Percentiles rank a stretch among this genome's conserved stretches.
Evolutionary conservation across 2,329 filamentous ascomycete genomes (phyloP).

Genomic region (Paraphoma chrysanthemicola): DNA sequence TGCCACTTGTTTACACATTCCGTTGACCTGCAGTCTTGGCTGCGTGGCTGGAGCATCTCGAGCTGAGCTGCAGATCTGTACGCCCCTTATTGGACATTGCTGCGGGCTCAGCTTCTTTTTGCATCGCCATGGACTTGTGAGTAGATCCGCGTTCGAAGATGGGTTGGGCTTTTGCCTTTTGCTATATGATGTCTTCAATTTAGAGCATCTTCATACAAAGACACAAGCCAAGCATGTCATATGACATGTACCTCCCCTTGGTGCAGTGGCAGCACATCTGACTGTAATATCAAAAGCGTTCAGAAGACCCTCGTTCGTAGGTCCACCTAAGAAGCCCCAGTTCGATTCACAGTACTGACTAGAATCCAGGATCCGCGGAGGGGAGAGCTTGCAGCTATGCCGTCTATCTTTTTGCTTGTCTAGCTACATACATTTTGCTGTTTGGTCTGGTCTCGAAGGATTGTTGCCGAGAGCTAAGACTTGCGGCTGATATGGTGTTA

Average conservation of each 20-base stretch:
- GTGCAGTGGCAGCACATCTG: constrained; percentile 8
- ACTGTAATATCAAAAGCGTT: constrained; percentile 9
- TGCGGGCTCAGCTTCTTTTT: neutral
- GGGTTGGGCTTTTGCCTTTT: constrained; percentile 1
- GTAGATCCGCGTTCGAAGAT: neutral
- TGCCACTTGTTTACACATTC: no score
- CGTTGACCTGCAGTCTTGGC: no score
- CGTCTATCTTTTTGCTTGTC: constrained; percentile 3
- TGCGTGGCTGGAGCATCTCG: no score
- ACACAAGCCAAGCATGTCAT: constrained; percentile 2
- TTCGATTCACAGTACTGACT: neutral
- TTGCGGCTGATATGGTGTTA: neutral
- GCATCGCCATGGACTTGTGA: no score
- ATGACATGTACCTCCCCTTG: constrained; percentile 1
- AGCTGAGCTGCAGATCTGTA: no score
- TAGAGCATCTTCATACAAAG: neutral
- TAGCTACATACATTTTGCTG: no score
- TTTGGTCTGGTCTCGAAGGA: no score
- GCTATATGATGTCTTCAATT: neutral
- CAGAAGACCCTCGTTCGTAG: constrained; percentile 2
- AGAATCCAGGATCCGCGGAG: neutral
- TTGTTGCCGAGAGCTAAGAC: neutral
- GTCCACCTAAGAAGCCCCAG: neutral
- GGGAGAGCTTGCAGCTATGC: neutral
- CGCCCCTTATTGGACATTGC: constrained; percentile 2